Base-by-base conservation (phyloP, 2,329 filamentous ascomycete genomes). In the Colletotrichum gloeosporioides region DNA sequence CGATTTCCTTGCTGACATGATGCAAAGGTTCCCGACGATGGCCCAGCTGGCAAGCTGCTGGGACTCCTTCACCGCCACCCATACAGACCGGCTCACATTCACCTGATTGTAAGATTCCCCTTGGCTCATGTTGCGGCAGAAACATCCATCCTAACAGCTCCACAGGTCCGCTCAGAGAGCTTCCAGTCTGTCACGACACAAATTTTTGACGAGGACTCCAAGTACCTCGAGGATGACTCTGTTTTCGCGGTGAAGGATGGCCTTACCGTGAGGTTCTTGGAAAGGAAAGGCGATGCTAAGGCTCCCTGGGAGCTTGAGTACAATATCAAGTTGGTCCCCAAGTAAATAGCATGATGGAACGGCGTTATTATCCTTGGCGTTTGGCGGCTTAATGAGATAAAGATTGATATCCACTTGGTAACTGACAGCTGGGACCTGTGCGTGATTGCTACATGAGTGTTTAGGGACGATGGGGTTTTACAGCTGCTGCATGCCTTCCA, bases 111-210 rank as follows among this genome's bases (percentile, higher is more conserved):
- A 73, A 79, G 80, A 80, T 10, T 4, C 29, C 7, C 6, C 4
- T n/a, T n/a, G n/a, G n/a, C n/a, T n/a, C n/a, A n/a, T n/a, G n/a
- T n/a, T n/a, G n/a, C n/a, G n/a, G n/a, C n/a, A n/a, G n/a, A n/a
- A n/a, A n/a, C n/a, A n/a, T n/a, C n/a, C n/a, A n/a, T n/a, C n/a
- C n/a, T n/a, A n/a, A n/a, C n/a, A n/a, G n/a, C n/a, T n/a, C n/a
- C n/a, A n/a, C 22, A 76, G 73, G 83, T 87, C 65, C 87, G 88
- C 32, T 87, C 88, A 15, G 87, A 90, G 3, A 90, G 90, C 9
- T 92, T 93, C 86, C 93, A 92, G 80, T 88, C 93, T 0, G 89
- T 98, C 64, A 94, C 93, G 0, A 90, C 89, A 2, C 95, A 97
- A 83, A 92, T 97, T 71, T 96, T 95, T 82, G 94, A 95, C 82